phyloP scores from a whole-genome alignment of 192 early-diverging fungal species.

The Coemansia reversa region DNA sequence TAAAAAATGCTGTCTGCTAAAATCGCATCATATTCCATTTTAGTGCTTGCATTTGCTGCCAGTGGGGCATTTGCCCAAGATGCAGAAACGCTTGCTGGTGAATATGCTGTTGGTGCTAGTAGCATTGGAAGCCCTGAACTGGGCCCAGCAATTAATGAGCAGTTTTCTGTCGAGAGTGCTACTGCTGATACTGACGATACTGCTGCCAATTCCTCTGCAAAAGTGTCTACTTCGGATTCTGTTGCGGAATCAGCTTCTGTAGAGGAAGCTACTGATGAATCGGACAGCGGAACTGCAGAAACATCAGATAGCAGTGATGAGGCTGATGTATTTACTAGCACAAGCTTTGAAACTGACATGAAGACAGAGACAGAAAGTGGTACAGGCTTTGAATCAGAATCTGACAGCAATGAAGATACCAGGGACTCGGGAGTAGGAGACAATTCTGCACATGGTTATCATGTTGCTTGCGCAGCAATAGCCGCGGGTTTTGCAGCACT shows the following conservation, averaged over 20 bases:
- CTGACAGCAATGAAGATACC: not conserved
- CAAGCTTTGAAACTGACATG: not conserved
- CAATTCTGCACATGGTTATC: not conserved
- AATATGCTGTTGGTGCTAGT: not conserved
- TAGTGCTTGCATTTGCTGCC: not conserved
- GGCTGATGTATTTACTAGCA: slow-evolving; percentile 1
- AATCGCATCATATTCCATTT: not conserved
- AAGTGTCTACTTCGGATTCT: too few relatives aligned
- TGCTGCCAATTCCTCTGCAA: too few relatives aligned
- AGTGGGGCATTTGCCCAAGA: not conserved
- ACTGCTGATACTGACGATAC: too few relatives aligned
- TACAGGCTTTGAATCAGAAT: not conserved
- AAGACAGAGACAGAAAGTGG: slow-evolving; percentile 2
- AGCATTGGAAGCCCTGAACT: not conserved
- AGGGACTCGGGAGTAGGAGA: not conserved
- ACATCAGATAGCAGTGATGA: not conserved
- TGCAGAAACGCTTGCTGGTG: not conserved
- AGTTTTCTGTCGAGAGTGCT: too few relatives aligned
- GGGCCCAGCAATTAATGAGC: too few relatives aligned
- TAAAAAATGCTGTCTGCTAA: not conserved
- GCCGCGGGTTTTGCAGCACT: slow-evolving; percentile 19
- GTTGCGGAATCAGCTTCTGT: not conserved
- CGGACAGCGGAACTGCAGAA: not conserved
- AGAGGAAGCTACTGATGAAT: too few relatives aligned
- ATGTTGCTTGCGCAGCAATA: slow-evolving; percentile 10